Percentiles rank a stretch among this genome's conserved stretches.
Conservation (phyloP, 2,329 filamentous ascomycete genomes). For the Lizonia empirigonia region DNA sequence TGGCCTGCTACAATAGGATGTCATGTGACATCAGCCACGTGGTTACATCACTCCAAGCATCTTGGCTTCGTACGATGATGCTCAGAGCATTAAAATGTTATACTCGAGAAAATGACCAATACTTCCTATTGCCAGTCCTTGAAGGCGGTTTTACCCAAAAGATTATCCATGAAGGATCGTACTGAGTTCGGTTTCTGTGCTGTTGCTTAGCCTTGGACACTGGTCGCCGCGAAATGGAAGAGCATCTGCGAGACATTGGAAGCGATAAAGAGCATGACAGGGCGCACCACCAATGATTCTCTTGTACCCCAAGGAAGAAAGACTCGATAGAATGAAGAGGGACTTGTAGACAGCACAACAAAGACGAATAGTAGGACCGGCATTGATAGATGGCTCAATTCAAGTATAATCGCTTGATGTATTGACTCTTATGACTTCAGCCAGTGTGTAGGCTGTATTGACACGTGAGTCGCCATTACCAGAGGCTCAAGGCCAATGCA, state of each 20-base stretch:
- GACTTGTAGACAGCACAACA: too few relatives aligned
- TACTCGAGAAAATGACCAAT: neutral
- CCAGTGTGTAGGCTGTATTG: too few relatives aligned
- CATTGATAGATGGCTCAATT: too few relatives aligned
- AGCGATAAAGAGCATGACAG: conserved; percentile 51
- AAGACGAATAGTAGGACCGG: too few relatives aligned
- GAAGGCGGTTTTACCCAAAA: conserved; percentile 52
- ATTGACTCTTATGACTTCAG: too few relatives aligned
- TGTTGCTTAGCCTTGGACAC: conserved; percentile 55
- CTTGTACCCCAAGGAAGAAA: conserved; percentile 52
- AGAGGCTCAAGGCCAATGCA: too few relatives aligned
- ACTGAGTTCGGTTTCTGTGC: conserved; percentile 50
- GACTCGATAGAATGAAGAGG: too few relatives aligned
- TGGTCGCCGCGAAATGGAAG: conserved; percentile 54
- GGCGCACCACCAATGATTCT: conserved; percentile 52
- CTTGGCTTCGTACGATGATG: neutral
- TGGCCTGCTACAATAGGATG: too few relatives aligned
- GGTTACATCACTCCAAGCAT: neutral
- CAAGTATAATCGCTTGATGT: too few relatives aligned
- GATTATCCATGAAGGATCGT: conserved; percentile 48
- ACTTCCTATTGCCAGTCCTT: neutral
- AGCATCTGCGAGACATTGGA: conserved; percentile 48
- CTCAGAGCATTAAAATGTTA: neutral
- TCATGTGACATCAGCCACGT: too few relatives aligned
- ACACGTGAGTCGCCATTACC: too few relatives aligned